Evolutionary conservation across 352 stramenopile genomes (phyloP), one percentile per base, ranked within the genome.

Genomic region (Phytopythium litorale): DNA sequence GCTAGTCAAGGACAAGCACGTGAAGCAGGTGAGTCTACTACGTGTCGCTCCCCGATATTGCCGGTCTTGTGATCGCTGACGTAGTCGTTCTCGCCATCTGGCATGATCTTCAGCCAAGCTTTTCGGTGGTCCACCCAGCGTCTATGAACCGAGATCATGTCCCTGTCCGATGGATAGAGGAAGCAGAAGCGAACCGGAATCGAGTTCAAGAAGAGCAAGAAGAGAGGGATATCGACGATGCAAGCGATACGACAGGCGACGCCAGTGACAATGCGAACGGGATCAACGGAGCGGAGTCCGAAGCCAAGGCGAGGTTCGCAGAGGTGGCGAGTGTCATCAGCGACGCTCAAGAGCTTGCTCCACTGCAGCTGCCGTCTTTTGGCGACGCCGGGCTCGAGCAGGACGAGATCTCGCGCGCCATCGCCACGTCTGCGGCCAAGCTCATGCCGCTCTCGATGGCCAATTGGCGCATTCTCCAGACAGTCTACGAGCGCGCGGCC

Each of bases 381-480:
- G 79, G 78, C 8, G 38, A 72, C 0, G 73, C 70, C 25, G 55
- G 55, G 13, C 11, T 91, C 6, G 84, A 92, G 64, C 75, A 92
- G n/a, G 87, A 96, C 60, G 87, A 92, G 64, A 78, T 96, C 16
- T 87, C 79, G 16, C 67, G 50, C 30, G 67, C 70, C 23, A 66
- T 96, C 4, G 58, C 73, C 40, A 63, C 72, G 43, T 92, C 83
- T 5, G 51, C 89, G 7, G 63, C 66, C 42, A 79, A 81, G 30
- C 64, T 94, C 0, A 60, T 92, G 16, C 67, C 77, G 21, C 60
- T 94, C 9, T 89, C 84, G 15, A 77, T 87, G 35, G 66, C 72
- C 19, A 94, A 94, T 64, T 96, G 87, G 87, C 73, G 75, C 7
- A 70, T 62, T n/a, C 63, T 76, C 12, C 83, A 91, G 64, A 73